These are phyloP conservation scores for Pseudogymnoascus sp. DNA, from an alignment of 2,329 filamentous ascomycete genomes.

Conservation along the genomic window DNA sequence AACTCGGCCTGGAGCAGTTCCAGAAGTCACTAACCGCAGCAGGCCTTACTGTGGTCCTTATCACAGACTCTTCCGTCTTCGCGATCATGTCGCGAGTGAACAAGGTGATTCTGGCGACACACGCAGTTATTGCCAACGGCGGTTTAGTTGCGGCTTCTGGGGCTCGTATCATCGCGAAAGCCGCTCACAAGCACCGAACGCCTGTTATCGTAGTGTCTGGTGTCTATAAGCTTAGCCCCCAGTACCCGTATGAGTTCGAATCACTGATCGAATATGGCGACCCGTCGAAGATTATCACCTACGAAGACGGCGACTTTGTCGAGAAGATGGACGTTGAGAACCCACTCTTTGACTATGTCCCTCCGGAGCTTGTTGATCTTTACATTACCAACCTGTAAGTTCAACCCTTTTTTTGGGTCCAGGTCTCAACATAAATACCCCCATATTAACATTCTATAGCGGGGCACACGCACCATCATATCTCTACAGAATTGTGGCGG, in stretches of 20 bases:
- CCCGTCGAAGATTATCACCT: slow-evolving; percentile 66
- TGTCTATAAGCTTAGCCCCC: slow-evolving; percentile 87
- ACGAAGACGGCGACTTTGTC: slow-evolving; percentile 71
- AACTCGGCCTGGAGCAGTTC: slow-evolving; percentile 44
- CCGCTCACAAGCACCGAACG: slow-evolving; percentile 72
- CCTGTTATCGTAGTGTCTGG: slow-evolving; percentile 84
- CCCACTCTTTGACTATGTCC: slow-evolving; percentile 75
- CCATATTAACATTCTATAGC: slow-evolving; percentile 14
- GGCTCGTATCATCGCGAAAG: slow-evolving; percentile 73
- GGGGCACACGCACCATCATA: slow-evolving; percentile 63
- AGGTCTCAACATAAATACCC: slow-evolving; percentile 21
- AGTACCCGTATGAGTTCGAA: slow-evolving; percentile 77
- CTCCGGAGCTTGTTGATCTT: slow-evolving; percentile 64
- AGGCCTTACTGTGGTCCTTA: slow-evolving; percentile 74
- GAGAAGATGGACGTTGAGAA: slow-evolving; percentile 70
- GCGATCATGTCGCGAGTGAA: slow-evolving; percentile 92
- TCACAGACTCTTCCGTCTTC: slow-evolving; percentile 78
- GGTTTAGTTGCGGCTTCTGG: slow-evolving; percentile 77
- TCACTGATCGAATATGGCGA: slow-evolving; percentile 81
- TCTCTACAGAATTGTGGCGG: slow-evolving; percentile 63
- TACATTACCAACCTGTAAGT: slow-evolving; percentile 81
- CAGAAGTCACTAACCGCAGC: slow-evolving; percentile 69
- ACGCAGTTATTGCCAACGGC: slow-evolving; percentile 81
- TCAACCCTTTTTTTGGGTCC: slow-evolving; percentile 23
- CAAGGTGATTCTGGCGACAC: slow-evolving; percentile 86